Percentiles rank a stretch among this genome's conserved stretches.
Conservation (phyloP, 2,329 filamentous ascomycete species). For the Cladosporium sp. region DNA sequence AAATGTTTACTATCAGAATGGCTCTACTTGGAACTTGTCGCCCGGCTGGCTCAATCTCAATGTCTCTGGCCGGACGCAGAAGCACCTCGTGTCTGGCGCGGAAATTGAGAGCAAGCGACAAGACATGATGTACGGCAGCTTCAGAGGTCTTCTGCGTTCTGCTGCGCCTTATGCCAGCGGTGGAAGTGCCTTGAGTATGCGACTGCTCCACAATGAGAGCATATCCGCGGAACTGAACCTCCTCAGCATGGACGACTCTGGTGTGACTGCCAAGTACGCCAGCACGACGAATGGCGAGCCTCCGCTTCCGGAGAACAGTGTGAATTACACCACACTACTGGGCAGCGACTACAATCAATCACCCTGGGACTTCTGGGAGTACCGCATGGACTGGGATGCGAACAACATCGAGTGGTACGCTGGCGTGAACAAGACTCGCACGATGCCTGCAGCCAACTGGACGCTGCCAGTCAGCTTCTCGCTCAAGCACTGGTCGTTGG, state of each 20-base stretch:
- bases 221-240: slow-evolving; percentile 48
- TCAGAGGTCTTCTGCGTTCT: slow-evolving; percentile 48
- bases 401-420: slow-evolving; percentile 48
- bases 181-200: slow-evolving; percentile 51
- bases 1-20: slow-evolving; percentile 43
- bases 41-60: slow-evolving; percentile 39
- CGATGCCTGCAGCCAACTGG: slow-evolving; percentile 18
- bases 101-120: slow-evolving; percentile 46
- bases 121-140: slow-evolving; percentile 53
- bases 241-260: slow-evolving; percentile 47
- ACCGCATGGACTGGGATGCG: slow-evolving; percentile 52
- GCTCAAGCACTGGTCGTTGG: slow-evolving; percentile 53
- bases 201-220: slow-evolving; percentile 49
- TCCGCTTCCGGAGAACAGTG: slow-evolving; percentile 40
- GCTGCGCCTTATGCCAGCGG: slow-evolving; percentile 37
- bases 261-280: slow-evolving; percentile 42
- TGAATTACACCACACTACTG: slow-evolving; percentile 47
- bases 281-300: slow-evolving; percentile 45
- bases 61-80: slow-evolving; percentile 35
- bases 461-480: slow-evolving; percentile 44
- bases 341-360: slow-evolving; percentile 38
- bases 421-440: slow-evolving; percentile 37
- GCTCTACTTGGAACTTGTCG: slow-evolving; percentile 28
- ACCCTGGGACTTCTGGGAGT: slow-evolving; percentile 51
- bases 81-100: slow-evolving; percentile 49